Percentiles rank a stretch among this genome's conserved stretches.
These are phyloP conservation scores for Polyporus tsugae DNA, from an alignment of 1,284 basidiomycete genomes.

Conservation along the genomic window DNA sequence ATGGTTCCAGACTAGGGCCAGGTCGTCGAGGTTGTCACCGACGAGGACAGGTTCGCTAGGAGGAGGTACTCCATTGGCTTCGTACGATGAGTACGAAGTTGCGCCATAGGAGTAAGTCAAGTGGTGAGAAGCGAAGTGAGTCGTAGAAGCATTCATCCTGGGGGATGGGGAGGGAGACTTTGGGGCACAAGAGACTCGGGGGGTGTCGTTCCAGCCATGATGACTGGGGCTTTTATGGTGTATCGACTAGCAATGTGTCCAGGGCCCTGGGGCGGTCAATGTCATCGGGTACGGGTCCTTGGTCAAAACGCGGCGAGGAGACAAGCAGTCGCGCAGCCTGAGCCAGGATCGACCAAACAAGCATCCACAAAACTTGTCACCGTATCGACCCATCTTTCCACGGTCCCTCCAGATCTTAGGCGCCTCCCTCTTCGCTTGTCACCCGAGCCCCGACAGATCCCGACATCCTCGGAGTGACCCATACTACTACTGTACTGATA, in stretches of 20 bases:
- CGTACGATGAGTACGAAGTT: not conserved
- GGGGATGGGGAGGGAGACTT: not conserved
- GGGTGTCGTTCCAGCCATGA: not conserved
- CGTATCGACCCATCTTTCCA: not conserved
- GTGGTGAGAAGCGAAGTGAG: not conserved
- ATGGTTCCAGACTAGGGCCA: not conserved
- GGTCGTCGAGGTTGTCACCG: not conserved
- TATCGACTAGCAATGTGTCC: conserved; percentile 1
- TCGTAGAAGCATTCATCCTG: not conserved
- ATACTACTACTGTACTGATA: too few relatives aligned
- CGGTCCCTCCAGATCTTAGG: not conserved
- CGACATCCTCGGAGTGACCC: not conserved
- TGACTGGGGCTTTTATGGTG: not conserved
- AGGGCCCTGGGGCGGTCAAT: not conserved
- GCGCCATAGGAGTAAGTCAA: not conserved
- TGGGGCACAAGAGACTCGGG: not conserved
- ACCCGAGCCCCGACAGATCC: not conserved
- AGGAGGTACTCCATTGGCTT: not conserved
- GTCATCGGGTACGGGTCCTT: conserved; percentile 1
- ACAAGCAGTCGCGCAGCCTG: not conserved
- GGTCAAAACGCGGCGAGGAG: conserved; percentile 1
- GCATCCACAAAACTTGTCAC: not conserved
- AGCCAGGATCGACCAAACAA: not conserved
- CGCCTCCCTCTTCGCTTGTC: not conserved
- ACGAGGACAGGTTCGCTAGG: not conserved